Evolutionary conservation across 805 yeast species (phyloP).

Genomic region (Ogataea polymorpha): DNA sequence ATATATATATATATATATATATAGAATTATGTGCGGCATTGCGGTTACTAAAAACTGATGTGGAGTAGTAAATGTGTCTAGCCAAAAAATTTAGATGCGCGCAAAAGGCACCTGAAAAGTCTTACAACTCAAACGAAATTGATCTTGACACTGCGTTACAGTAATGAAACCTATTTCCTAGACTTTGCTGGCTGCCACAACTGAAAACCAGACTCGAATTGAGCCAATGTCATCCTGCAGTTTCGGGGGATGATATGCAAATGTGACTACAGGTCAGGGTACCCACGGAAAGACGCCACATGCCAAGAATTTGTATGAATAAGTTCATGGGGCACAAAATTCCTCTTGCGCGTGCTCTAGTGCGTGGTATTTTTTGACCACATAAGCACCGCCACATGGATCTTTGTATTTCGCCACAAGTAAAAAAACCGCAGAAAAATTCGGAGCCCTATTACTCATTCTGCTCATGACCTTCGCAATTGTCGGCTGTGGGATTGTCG

Average conservation of each 20-base stretch:
- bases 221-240: too few relatives aligned
- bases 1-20: conserved; percentile 1
- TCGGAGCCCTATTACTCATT: neutral
- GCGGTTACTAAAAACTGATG: neutral
- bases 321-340: too few relatives aligned
- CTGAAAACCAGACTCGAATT: too few relatives aligned
- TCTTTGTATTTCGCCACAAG: neutral
- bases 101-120: too few relatives aligned
- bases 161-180: too few relatives aligned
- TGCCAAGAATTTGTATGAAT: neutral
- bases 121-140: too few relatives aligned
- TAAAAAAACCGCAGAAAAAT: neutral
- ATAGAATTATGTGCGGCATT: conserved; percentile 5
- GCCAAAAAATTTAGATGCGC: neutral
- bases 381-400: neutral
- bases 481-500: conserved; percentile 61
- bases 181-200: too few relatives aligned
- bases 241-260: too few relatives aligned
- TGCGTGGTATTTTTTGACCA: neutral
- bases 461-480: conserved; percentile 21
- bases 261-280: too few relatives aligned
- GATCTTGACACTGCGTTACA: too few relatives aligned
- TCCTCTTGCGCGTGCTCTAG: too few relatives aligned
- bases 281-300: neutral
- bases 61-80: neutral